These are phyloP conservation scores for Paraphaeosphaeria sporulosa DNA, from an alignment of 2,329 filamentous ascomycete genomes.

Conservation along the genomic window DNA sequence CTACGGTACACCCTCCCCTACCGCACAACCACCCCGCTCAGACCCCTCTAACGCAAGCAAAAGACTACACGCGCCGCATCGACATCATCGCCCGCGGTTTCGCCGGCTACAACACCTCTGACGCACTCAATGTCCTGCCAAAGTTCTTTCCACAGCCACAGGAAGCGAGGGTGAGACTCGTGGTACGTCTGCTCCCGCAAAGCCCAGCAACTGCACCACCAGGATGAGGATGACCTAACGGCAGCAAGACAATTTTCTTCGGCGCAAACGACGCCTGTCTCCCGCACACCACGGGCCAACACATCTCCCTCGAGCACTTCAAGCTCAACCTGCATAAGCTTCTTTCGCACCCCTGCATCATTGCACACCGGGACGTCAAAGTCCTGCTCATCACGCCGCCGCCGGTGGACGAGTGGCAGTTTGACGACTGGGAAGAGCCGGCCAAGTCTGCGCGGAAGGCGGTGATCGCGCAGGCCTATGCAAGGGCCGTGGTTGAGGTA, in stretches of 20 bases:
- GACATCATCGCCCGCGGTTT: conserved; percentile 19
- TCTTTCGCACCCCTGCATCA: conserved; percentile 9
- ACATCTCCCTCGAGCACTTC: conserved; percentile 13
- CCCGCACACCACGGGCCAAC: conserved; percentile 19
- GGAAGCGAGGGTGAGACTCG: conserved; percentile 11
- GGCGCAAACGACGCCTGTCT: conserved; percentile 21
- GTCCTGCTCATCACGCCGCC: conserved; percentile 15
- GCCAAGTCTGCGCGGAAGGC: conserved; percentile 21
- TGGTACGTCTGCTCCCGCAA: conserved; percentile 2
- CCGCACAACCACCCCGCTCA: neutral
- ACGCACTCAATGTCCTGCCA: conserved; percentile 15
- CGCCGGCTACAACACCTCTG: conserved; percentile 20
- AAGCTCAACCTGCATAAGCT: conserved; percentile 13
- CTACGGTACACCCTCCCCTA: neutral
- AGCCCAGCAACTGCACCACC: neutral
- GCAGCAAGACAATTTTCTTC: conserved; percentile 17
- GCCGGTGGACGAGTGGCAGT: conserved; percentile 14
- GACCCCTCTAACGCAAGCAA: neutral
- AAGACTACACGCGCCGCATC: conserved; percentile 19
- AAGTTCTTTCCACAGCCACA: conserved; percentile 16
- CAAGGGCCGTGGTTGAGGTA: conserved; percentile 8
- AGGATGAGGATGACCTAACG: neutral
- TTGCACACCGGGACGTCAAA: conserved; percentile 9
- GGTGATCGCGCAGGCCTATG: conserved; percentile 14
- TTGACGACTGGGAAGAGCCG: conserved; percentile 18